Base-by-base conservation (phyloP, 495 filamentous ascomycete species). In the Chaetomium tenue region DNA sequence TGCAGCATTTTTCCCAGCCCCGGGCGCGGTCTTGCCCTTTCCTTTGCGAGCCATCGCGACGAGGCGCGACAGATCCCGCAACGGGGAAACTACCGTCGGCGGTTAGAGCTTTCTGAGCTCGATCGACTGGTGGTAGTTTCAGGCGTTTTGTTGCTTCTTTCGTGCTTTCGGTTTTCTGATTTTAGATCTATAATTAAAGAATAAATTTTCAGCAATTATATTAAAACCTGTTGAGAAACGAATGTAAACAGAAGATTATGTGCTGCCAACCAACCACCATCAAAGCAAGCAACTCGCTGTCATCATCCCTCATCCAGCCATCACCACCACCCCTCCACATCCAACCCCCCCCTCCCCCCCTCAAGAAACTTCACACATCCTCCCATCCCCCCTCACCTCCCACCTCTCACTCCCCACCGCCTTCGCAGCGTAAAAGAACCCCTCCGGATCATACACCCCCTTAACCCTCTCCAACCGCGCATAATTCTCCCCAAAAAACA, bases 401-500 rank as follows among this genome's bases (percentile, higher is more conserved):
- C 75, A 77, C 11, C 22, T 53, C 60, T 78, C 76, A 26, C 70
- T 75, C 26, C 81, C 83, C 0, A 86, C 83, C 54, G 74, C 79
- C 5, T 76, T 81, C 33, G 65, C 64, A 7, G 76, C 82, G 63
- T 82, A 86, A 56, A 87, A 86, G 30, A 84, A 66, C 42, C 71
- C 68, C 12, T 73, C 72, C 0, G 85, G 84, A 63, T 88, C 85
- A 44, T 78, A 82, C 61, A 73, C 78, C 53, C 71, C 68, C 80
- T 88, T 87, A 56, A 85, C 77, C 11, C 59, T 23, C 28, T 73
- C 58, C 22, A 87, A 70, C 0, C 64, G 70, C 0, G 59, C 40
- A 62, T 85, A 86, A 40, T 78, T 79, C 18, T n/a, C 20, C 0
- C 85, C 84, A 42, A 81, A 87, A 65, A 86, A 87, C 5, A 58